Evolutionary conservation across 2,329 filamentous ascomycete species (phyloP).

Genomic region (Colletotrichum horii): DNA sequence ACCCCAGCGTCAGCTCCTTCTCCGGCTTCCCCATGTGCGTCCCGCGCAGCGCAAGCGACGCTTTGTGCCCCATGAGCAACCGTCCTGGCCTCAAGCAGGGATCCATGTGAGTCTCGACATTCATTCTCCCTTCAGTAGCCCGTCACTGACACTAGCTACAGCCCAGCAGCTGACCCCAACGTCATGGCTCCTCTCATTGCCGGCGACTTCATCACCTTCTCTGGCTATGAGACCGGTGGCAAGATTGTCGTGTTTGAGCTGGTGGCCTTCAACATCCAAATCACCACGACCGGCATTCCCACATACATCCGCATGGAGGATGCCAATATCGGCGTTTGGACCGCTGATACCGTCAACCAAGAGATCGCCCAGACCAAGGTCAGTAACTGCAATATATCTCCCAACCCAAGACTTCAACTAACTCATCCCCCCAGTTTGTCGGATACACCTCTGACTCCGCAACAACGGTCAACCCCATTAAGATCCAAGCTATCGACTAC

Average conservation of each 20-base stretch:
- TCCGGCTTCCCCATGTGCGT: conserved; percentile 58
- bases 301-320: conserved; percentile 48
- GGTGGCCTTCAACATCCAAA: conserved; percentile 41
- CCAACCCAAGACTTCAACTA: rapidly evolving
- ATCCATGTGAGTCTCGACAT: conserved; percentile 7
- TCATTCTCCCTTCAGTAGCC: rapidly evolving
- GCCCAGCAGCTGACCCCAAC: conserved; percentile 35
- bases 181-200: conserved; percentile 43
- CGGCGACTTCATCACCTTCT: conserved; percentile 46
- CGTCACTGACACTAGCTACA: conserved; percentile 18
- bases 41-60: conserved; percentile 41
- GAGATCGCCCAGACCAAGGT: conserved; percentile 38
- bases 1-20: conserved; percentile 50
- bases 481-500: conserved; percentile 43
- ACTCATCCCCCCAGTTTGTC: conserved; percentile 30
- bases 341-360: conserved; percentile 32
- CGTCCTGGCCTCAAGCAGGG: conserved; percentile 28
- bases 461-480: conserved; percentile 32
- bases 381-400: neutral
- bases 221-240: conserved; percentile 35
- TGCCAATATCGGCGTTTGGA: conserved; percentile 42
- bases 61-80: conserved; percentile 40
- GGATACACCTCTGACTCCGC: conserved; percentile 39
- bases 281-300: conserved; percentile 35
- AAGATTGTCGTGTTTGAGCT: conserved; percentile 42